Evolutionary conservation across 345 rosid species (phyloP).

Genomic region (Dovyalis caffra): DNA sequence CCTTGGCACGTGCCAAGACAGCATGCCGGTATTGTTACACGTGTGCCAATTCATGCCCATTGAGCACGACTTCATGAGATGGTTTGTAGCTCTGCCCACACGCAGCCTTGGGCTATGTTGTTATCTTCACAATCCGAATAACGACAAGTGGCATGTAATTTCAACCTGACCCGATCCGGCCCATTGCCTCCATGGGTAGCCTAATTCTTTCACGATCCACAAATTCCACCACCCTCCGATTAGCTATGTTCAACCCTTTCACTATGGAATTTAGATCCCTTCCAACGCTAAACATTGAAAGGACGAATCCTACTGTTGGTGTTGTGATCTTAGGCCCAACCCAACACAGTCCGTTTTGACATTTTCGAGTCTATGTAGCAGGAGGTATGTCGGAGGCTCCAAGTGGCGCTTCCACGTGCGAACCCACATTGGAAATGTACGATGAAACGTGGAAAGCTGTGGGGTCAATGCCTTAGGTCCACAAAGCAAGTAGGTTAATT

Average conservation of each 20-base stretch:
- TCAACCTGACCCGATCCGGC: constrained; percentile 35
- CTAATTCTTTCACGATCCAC: constrained; percentile 41
- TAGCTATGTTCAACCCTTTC: constrained; percentile 48
- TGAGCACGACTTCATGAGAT: constrained; percentile 9
- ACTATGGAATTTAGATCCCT: constrained; percentile 37
- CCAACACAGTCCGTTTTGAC: constrained; percentile 1
- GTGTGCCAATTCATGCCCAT: constrained; percentile 29
- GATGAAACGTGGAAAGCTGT: constrained; percentile 30
- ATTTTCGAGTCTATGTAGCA: constrained; percentile 47
- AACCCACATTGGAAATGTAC: constrained; percentile 46
- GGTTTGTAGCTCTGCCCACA: constrained; percentile 52
- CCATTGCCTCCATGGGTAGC: constrained; percentile 32
- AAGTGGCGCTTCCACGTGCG: constrained; percentile 36
- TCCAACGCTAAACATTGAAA: constrained; percentile 27
- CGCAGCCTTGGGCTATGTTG: constrained; percentile 33
- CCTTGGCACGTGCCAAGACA: constrained; percentile 43
- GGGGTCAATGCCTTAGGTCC: constrained; percentile 43
- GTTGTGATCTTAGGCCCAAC: constrained; percentile 25
- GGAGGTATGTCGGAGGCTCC: constrained; percentile 51
- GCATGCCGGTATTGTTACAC: constrained; percentile 44
- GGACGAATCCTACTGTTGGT: constrained; percentile 53
- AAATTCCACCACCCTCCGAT: constrained; percentile 25
- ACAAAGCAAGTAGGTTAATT: too few species aligned
- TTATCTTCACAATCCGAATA: constrained; percentile 40
- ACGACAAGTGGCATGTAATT: constrained; percentile 38